Evolutionary conservation across 495 filamentous ascomycete species (phyloP).

Genomic region (Lophiostoma macrostomum): DNA sequence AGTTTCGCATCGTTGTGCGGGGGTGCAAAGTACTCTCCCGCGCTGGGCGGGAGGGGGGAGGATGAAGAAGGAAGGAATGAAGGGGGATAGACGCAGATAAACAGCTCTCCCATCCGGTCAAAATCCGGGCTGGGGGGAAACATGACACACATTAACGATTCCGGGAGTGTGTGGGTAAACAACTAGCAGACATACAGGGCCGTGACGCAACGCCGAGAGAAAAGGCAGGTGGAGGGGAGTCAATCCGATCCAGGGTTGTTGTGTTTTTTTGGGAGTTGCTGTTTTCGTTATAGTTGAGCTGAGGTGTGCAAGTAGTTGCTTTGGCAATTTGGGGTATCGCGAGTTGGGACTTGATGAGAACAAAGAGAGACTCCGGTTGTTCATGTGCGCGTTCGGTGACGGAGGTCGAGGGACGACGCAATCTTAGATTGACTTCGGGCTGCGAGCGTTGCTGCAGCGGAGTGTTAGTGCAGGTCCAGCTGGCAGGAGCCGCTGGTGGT

Average conservation of each 20-base stretch:
- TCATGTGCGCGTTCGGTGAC: neutral
- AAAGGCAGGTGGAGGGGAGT: constrained; percentile 4
- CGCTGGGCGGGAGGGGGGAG: neutral
- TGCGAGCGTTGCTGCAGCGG: constrained; percentile 34
- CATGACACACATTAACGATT: neutral
- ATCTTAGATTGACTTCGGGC: constrained; percentile 33
- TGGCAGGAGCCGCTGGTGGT: too few species aligned
- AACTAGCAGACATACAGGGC: neutral
- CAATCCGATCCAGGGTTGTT: constrained; percentile 1
- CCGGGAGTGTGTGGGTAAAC: constrained; percentile 4
- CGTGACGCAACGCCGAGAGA: constrained; percentile 9
- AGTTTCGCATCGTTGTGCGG: constrained; percentile 1
- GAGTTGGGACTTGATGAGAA: neutral
- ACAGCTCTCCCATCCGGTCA: too few species aligned
- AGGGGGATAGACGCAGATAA: neutral
- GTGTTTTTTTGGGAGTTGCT: constrained; percentile 21
- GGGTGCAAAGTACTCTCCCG: constrained; percentile 8
- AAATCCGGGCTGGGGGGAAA: neutral
- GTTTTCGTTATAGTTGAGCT: neutral
- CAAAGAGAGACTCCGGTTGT: constrained; percentile 10
- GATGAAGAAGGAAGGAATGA: neutral
- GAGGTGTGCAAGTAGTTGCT: constrained; percentile 6
- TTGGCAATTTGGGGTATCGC: constrained; percentile 24
- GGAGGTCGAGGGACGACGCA: neutral
- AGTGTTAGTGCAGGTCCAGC: neutral